Conservation (phyloP, 2,329 filamentous ascomycete genomes). For the Botrytis squamosa region DNA sequence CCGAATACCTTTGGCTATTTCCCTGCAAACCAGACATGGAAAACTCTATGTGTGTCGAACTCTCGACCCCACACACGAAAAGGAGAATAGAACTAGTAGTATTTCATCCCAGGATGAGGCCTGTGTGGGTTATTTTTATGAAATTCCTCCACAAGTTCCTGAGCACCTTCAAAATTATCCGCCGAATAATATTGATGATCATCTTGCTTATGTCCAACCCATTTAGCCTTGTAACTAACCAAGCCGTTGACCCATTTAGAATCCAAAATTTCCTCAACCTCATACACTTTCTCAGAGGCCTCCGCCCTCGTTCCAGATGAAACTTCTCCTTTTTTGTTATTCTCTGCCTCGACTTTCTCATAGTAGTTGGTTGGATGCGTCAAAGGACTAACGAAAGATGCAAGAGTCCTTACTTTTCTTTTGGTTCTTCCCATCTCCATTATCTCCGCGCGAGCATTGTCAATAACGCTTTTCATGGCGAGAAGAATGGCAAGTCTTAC, state of each 20-base stretch:
- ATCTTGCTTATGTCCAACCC: background rate
- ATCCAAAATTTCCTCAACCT: background rate
- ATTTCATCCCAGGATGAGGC: background rate
- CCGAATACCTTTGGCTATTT: rapidly evolving
- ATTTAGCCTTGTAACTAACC: background rate
- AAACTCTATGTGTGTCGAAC: background rate
- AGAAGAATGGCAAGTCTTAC: background rate
- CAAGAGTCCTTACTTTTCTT: background rate
- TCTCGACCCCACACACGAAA: background rate
- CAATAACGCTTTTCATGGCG: background rate
- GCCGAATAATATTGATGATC: background rate
- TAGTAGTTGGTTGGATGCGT: background rate
- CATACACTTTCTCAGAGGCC: no score
- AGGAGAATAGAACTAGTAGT: background rate
- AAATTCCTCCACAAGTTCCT: background rate
- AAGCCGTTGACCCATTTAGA: background rate
- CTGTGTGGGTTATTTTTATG: background rate
- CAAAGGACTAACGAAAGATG: background rate
- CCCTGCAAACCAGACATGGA: rapidly evolving
- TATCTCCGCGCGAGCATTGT: background rate
- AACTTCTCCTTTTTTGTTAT: background rate
- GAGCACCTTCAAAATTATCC: background rate
- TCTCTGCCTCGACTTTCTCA: background rate
- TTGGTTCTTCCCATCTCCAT: background rate
- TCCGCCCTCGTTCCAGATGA: background rate